Evolutionary conservation across 208 protist species (phyloP), one percentile per base, ranked within the genome.

Genomic region (Acanthamoeba triangularis): DNA sequence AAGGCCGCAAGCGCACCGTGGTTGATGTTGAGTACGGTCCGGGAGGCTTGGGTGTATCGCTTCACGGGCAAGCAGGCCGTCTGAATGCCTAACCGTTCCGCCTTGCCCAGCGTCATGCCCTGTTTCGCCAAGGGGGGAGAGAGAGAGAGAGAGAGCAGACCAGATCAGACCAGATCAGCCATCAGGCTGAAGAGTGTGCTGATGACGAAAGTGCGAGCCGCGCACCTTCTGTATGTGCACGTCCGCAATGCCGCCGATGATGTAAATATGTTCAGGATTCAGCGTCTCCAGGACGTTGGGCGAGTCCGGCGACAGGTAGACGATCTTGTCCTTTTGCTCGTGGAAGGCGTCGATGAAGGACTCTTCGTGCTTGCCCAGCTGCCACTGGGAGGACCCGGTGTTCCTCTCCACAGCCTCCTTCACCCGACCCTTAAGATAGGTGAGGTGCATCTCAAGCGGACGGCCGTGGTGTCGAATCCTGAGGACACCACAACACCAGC

Each of bases 21-120:
- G 63, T 93, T 93, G 56, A 93, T 93, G 88, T 93, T 93, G 33
- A 93, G 88, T 8, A 93, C 88, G 1, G 88, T 93, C 11, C 88
- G 2, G n/a, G 61, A n/a, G 44, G 65, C 88, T 49, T 69, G 37
- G 2, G 88, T 47, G 44, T 80, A 93, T 25, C 52, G 56, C 23
- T 41, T 35, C 25, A 93, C n/a, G 7, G 88, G 88, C 54, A 93
- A 54, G 30, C 88, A 78, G 28, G 88, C 88, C 23, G 88, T 80
- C 8, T 33, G 54, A 56, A 93, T 93, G 20, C 88, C 88, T 14
- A 80, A 41, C 37, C 30, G n/a, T 33, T 93, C 37, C 16, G 88
- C 88, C 67, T 93, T 93, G 61, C 49, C 47, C 20, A 80, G 30
- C n/a, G 88, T 93, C 65, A 93, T 63, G 8, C 88, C 88, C 88